These are phyloP conservation scores for Lichtheimia hyalospora DNA, from an alignment of 371 early-diverging fungal genomes.

Conservation along the genomic window DNA sequence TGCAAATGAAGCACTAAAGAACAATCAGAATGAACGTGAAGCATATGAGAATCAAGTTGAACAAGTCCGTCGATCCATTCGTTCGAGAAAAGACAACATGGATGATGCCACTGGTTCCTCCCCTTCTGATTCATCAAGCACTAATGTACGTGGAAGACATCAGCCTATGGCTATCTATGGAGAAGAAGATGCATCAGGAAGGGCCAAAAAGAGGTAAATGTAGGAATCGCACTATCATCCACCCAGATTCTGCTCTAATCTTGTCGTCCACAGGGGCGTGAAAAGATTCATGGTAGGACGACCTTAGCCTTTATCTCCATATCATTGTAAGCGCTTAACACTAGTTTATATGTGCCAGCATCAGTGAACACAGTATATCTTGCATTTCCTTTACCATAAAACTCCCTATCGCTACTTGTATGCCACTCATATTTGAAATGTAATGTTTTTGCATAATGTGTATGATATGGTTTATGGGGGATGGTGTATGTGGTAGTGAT, in stretches of 20 bases:
- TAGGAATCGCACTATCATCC: not conserved
- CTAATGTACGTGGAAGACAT: not conserved
- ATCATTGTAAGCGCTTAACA: no score
- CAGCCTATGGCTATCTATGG: constrained; percentile 2
- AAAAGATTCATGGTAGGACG: constrained; percentile 39
- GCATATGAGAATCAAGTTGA: constrained; percentile 51
- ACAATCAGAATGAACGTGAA: constrained; percentile 56
- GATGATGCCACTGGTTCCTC: constrained; percentile 3
- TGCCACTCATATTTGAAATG: no score
- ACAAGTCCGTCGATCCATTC: constrained; percentile 40
- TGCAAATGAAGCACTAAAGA: constrained; percentile 52
- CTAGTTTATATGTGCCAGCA: no score
- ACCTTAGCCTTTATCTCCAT: constrained; percentile 1
- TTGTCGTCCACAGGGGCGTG: constrained; percentile 27
- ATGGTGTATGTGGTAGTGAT: no score
- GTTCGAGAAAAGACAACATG: constrained; percentile 15
- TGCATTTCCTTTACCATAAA: no score
- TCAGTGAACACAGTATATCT: no score
- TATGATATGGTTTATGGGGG: no score
- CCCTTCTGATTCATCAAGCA: not conserved
- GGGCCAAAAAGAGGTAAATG: constrained; percentile 20
- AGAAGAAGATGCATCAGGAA: constrained; percentile 11
- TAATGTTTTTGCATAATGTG: no score
- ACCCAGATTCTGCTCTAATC: not conserved
- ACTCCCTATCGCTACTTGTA: no score